phyloP scores from a whole-genome alignment of 495 filamentous ascomycete genomes.

The Aspergillus sparsus region DNA sequence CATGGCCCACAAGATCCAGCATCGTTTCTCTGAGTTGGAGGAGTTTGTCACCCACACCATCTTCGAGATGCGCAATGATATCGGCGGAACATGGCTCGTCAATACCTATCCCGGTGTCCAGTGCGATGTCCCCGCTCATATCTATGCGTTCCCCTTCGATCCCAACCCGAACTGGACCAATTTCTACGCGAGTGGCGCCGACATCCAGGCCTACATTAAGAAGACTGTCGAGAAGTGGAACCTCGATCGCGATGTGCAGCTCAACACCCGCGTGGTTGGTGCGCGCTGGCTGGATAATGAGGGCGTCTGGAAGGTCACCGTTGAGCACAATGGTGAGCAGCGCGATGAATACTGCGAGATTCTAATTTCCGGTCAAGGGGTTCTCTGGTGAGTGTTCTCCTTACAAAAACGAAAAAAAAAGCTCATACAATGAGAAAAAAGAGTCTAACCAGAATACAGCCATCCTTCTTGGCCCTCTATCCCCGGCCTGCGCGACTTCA shows the following conservation, averaged over 20 bases:
- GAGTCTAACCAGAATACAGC: slow-evolving; percentile 8
- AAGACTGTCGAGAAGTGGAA: slow-evolving; percentile 53
- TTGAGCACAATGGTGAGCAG: slow-evolving; percentile 25
- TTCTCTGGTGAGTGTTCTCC: slow-evolving; percentile 25
- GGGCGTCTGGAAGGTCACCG: slow-evolving; percentile 33
- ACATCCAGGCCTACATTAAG: slow-evolving; percentile 62
- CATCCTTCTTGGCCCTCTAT: slow-evolving; percentile 52
- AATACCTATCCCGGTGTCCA: slow-evolving; percentile 56
- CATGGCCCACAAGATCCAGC: slow-evolving; percentile 39
- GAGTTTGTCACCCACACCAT: slow-evolving; percentile 48
- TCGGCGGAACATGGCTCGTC: slow-evolving; percentile 54
- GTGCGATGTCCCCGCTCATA: slow-evolving; percentile 59
- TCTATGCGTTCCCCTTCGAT: slow-evolving; percentile 55
- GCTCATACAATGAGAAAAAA: too few relatives aligned
- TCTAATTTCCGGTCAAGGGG: slow-evolving; percentile 35
- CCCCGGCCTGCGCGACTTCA: slow-evolving; percentile 47
- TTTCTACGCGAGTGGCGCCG: slow-evolving; percentile 55
- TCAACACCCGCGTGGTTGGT: slow-evolving; percentile 44
- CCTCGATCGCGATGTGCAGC: slow-evolving; percentile 48
- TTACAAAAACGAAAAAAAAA: too few relatives aligned
- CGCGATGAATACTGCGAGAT: slow-evolving; percentile 49
- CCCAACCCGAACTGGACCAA: slow-evolving; percentile 62
- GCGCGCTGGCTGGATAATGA: slow-evolving; percentile 50
- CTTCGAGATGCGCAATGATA: slow-evolving; percentile 49
- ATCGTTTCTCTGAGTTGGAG: slow-evolving; percentile 38